phyloP scores from a whole-genome alignment of 441 rosid species.

The Croton setiger region DNA sequence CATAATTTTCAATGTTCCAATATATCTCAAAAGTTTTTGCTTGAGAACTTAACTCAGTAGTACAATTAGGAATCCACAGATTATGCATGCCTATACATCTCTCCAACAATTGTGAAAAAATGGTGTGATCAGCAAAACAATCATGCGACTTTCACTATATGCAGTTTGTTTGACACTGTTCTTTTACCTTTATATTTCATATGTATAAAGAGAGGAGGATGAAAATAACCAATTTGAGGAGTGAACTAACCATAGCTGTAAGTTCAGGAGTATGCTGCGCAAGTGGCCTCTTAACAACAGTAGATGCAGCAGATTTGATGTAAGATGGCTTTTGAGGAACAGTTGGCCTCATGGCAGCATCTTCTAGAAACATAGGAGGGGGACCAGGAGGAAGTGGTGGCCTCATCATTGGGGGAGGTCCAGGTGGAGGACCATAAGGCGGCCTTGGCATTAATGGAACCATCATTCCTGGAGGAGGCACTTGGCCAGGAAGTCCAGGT shows the following conservation, averaged over 20 bases:
- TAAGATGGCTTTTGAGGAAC: conserved; percentile 85
- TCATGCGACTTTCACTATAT: neutral
- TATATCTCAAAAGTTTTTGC: neutral
- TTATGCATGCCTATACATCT: neutral
- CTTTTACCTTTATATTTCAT: neutral
- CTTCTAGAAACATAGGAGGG: conserved; percentile 59
- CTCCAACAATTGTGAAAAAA: neutral
- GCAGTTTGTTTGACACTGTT: too few relatives aligned
- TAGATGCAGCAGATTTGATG: conserved; percentile 93
- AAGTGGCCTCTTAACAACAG: conserved; percentile 92
- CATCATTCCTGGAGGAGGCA: conserved; percentile 58
- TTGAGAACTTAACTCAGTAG: neutral
- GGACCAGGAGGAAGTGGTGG: conserved; percentile 98
- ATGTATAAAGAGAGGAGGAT: neutral
- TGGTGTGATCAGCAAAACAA: neutral
- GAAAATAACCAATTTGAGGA: neutral
- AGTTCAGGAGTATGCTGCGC: conserved; percentile 97
- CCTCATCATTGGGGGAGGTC: conserved; percentile 85
- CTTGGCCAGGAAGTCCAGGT: conserved; percentile 49
- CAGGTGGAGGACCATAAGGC: conserved; percentile 84
- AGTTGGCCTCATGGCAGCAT: conserved; percentile 43
- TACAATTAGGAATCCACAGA: too few relatives aligned
- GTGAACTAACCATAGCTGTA: conserved; percentile 74
- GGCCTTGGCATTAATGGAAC: conserved; percentile 71
- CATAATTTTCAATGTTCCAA: neutral